Evolutionary conservation across 768 basidiomycete species (phyloP).

Genomic region (Mrakia frigida): DNA sequence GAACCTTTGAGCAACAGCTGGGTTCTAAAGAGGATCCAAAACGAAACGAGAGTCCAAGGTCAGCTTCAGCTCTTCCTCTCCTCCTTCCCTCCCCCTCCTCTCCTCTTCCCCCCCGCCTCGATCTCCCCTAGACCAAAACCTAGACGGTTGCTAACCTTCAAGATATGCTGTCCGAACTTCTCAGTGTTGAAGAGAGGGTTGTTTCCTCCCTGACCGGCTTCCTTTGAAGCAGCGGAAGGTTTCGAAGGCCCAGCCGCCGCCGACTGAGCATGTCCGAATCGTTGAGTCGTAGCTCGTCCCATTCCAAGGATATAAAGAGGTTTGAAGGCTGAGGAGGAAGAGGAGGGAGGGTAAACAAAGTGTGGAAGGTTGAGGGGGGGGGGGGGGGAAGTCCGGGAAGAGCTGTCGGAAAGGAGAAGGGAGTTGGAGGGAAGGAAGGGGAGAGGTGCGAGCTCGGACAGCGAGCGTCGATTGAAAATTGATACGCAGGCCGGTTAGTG

Average conservation of each 20-base stretch:
- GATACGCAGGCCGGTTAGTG: no score
- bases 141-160: slow-evolving; percentile 64
- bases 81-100: background rate
- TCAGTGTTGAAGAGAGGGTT: slow-evolving; percentile 87
- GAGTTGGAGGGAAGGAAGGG: no score
- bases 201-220: slow-evolving; percentile 41
- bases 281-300: slow-evolving; percentile 74
- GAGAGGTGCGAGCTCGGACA: no score
- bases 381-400: background rate
- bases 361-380: background rate
- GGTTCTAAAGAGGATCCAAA: slow-evolving; percentile 25
- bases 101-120: background rate
- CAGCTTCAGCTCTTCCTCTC: background rate
- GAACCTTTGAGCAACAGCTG: slow-evolving; percentile 25
- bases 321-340: background rate
- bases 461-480: no score
- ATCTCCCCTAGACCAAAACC: background rate
- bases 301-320: slow-evolving; percentile 44
- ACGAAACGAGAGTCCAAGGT: slow-evolving; percentile 22
- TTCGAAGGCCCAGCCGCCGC: slow-evolving; percentile 29
- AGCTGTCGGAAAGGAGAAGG: no score
- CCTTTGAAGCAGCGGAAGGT: slow-evolving; percentile 13
- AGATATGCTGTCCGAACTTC: slow-evolving; percentile 93
- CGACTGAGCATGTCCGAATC: slow-evolving; percentile 54
- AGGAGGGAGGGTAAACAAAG: background rate